Evolutionary conservation across 2,329 filamentous ascomycete genomes (phyloP), one percentile per base, ranked within the genome.

Genomic region (Xylariales sp.): DNA sequence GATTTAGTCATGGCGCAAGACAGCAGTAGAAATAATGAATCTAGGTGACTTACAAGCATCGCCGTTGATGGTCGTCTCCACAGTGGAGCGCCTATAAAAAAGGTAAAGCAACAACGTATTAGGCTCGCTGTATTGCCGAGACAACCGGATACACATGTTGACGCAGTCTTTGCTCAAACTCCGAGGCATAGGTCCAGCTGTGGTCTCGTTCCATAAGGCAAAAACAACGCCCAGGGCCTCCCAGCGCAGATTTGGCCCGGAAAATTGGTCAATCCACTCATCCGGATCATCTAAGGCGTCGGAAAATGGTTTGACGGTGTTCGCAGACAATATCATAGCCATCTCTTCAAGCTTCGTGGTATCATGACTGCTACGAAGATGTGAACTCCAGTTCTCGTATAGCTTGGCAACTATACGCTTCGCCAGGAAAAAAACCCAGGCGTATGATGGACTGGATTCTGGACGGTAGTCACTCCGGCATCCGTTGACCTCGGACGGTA

Each of bases 191-290:
- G 8, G 24, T n/a, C 8, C 24, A 8, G 8, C 24, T n/a, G 24
- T 8, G 24, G 24, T 27, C 24, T 27, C 24, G 24, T 27, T 27
- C 24, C 24, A 27, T 10, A 12, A 20, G 16, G 43, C 48, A 18
- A 60, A 71, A 2, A 69, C 48, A 9, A 70, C 39, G 0, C 67
- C 68, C 1, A 73, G 40, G 0, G 64, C 60, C 38, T 73, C 69
- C 69, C 69, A 73, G 1, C 69, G 58, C 16, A 68, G 51, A 12
- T 61, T 62, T 0, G 46, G 45, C 0, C 66, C 66, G 0, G 54
- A 56, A 34, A 71, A 66, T 24, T 69, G 64, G 2, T 49, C 52
- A 1, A 64, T 49, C 66, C 67, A 72, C n/a, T 50, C 50, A 3
- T 61, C 47, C 0, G 61, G 47, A n/a, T 60, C 55, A 0, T 54